These are phyloP conservation scores for Fusarium sp. DNA, from an alignment of 2,329 filamentous ascomycete genomes.

Conservation along the genomic window DNA sequence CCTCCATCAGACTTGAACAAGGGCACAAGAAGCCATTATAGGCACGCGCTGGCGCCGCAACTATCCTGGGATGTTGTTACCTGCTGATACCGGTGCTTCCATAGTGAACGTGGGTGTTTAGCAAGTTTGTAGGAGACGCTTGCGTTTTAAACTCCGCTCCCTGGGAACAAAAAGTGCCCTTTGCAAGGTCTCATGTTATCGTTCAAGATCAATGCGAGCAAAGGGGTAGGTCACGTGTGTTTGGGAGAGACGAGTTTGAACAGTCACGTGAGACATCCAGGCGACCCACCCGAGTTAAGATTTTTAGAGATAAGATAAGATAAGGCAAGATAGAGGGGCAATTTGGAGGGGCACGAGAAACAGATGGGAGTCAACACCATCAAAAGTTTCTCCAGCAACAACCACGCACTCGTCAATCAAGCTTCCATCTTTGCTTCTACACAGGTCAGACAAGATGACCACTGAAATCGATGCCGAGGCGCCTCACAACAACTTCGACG, in stretches of 20 bases:
- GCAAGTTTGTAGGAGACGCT: background rate
- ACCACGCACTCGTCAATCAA: background rate
- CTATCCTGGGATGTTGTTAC: background rate
- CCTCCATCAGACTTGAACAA: background rate
- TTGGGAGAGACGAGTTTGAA: background rate
- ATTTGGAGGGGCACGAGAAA: background rate
- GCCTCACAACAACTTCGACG: constrained; percentile 55
- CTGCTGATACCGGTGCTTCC: no score
- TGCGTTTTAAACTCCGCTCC: background rate
- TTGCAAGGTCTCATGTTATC: background rate
- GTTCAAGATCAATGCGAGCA: no score
- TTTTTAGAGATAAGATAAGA: background rate
- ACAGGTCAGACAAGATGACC: background rate
- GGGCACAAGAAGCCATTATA: background rate
- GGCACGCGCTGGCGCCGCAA: background rate
- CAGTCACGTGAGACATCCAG: background rate
- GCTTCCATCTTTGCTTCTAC: background rate
- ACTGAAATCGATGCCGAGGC: constrained; percentile 39
- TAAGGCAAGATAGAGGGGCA: background rate
- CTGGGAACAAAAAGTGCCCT: background rate
- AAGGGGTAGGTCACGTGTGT: background rate
- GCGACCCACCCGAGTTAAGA: background rate
- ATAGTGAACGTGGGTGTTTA: no score
- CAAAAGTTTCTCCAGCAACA: background rate
- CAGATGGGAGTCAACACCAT: no score